Evolutionary conservation across 2,329 filamentous ascomycete genomes (phyloP).

Genomic region (Didymella segeticola): DNA sequence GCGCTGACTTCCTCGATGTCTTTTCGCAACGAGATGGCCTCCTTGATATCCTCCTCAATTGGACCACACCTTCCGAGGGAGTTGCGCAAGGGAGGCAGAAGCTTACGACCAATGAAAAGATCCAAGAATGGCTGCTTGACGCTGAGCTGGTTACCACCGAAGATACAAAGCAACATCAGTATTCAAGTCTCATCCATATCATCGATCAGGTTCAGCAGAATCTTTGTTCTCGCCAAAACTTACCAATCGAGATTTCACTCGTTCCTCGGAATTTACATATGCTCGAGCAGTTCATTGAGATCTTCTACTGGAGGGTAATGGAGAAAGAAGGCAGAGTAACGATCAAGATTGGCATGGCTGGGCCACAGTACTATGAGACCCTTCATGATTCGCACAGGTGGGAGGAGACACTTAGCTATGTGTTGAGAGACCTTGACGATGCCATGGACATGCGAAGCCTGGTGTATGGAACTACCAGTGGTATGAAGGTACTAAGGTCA

Average conservation of each 20-base stretch:
- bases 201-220: conserved; percentile 15
- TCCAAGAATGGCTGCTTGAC: conserved; percentile 5
- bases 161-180: conserved; percentile 4
- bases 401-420: conserved; percentile 16
- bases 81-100: not conserved
- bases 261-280: conserved; percentile 13
- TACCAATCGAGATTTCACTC: conserved; percentile 14
- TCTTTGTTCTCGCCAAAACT: conserved; percentile 3
- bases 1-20: conserved; percentile 13
- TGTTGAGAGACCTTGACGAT: conserved; percentile 13
- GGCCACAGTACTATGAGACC: conserved; percentile 1
- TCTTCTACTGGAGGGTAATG: conserved; percentile 15
- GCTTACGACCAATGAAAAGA: not conserved
- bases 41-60: conserved; percentile 10
- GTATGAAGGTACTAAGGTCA: conserved; percentile 6
- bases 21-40: conserved; percentile 11
- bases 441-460: conserved; percentile 17
- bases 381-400: conserved; percentile 1
- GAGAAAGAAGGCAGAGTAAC: conserved; percentile 2
- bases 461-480: conserved; percentile 6
- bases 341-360: conserved; percentile 14
- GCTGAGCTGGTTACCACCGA: not conserved
- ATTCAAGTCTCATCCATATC: conserved; percentile 1
- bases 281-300: conserved; percentile 18
- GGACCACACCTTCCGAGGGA: not conserved